Evolutionary conservation across 2,329 filamentous ascomycete genomes (phyloP).

Genomic region (Ilyonectria destructans): DNA sequence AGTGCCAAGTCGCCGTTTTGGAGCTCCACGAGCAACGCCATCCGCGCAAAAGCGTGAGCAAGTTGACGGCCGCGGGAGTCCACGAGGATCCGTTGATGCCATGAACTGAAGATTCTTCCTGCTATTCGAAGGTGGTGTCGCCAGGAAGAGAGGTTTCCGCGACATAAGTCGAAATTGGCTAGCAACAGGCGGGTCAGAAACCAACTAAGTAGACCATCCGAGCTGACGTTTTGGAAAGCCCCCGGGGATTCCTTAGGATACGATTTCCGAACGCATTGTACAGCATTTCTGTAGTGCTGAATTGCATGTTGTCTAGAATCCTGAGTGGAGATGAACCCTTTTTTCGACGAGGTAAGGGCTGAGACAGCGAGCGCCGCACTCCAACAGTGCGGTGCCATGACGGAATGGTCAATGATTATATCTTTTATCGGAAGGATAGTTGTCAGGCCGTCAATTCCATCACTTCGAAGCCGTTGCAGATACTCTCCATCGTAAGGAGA

Average conservation of each 20-base stretch:
- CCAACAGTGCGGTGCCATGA: constrained; percentile 8
- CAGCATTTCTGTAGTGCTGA: constrained; percentile 4
- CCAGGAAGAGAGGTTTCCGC: constrained; percentile 2
- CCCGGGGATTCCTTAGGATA: constrained; percentile 9
- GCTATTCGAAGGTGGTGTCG: constrained; percentile 10
- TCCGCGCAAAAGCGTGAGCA: constrained; percentile 13
- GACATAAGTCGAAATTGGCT: constrained; percentile 10
- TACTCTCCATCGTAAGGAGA: background rate
- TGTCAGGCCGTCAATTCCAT: background rate
- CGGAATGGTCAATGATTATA: background rate
- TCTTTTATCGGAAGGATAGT: constrained; percentile 15
- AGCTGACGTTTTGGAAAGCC: background rate
- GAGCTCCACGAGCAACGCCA: constrained; percentile 18
- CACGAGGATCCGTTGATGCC: background rate
- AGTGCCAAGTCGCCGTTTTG: constrained; percentile 19
- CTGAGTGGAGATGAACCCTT: background rate
- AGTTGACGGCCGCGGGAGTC: constrained; percentile 1
- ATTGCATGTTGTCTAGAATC: constrained; percentile 4
- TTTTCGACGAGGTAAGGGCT: background rate
- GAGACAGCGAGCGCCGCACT: constrained; percentile 18
- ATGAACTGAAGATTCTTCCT: constrained; percentile 4
- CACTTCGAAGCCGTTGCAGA: background rate
- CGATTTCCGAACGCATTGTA: background rate
- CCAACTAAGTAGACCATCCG: background rate
- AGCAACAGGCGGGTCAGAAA: constrained; percentile 10